Conservation (phyloP, 2,329 filamentous ascomycete genomes). For the Beauveria sp. region DNA sequence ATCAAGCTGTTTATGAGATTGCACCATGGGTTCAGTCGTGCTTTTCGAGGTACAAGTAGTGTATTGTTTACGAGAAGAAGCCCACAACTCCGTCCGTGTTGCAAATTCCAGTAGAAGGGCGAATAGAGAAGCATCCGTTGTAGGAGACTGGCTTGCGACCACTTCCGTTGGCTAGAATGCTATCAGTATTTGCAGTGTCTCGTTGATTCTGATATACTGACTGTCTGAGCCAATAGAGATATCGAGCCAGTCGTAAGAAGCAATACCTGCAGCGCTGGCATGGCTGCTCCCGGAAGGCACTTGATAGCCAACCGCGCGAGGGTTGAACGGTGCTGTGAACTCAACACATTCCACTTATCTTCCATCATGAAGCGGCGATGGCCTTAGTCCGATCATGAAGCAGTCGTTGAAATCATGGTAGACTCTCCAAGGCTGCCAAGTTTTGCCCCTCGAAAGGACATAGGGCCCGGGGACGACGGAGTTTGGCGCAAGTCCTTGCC, state of each 20-base stretch:
- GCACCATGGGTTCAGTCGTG: neutral
- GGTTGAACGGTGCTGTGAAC: slow-evolving; percentile 13
- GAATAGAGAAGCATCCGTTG: neutral
- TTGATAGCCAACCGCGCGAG: slow-evolving; percentile 14
- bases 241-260: slow-evolving; percentile 13
- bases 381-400: slow-evolving; percentile 1
- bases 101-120: neutral
- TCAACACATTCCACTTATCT: slow-evolving; percentile 13
- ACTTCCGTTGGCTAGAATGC: slow-evolving; percentile 11
- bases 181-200: slow-evolving; percentile 7
- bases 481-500: neutral
- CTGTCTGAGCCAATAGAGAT: slow-evolving; percentile 8
- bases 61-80: neutral
- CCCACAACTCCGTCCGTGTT: neutral
- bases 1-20: neutral
- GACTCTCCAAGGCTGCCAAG: slow-evolving; percentile 11
- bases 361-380: neutral
- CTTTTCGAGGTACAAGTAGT: neutral
- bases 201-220: slow-evolving; percentile 10
- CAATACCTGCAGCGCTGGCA: slow-evolving; percentile 11
- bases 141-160: slow-evolving; percentile 5
- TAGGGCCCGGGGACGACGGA: slow-evolving; percentile 3
- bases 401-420: slow-evolving; percentile 8
- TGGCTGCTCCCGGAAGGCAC: slow-evolving; percentile 12
- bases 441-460: neutral